Evolutionary conservation across 768 basidiomycete species (phyloP), one percentile per base, ranked within the genome.

Genomic region (Boletus speciosus): DNA sequence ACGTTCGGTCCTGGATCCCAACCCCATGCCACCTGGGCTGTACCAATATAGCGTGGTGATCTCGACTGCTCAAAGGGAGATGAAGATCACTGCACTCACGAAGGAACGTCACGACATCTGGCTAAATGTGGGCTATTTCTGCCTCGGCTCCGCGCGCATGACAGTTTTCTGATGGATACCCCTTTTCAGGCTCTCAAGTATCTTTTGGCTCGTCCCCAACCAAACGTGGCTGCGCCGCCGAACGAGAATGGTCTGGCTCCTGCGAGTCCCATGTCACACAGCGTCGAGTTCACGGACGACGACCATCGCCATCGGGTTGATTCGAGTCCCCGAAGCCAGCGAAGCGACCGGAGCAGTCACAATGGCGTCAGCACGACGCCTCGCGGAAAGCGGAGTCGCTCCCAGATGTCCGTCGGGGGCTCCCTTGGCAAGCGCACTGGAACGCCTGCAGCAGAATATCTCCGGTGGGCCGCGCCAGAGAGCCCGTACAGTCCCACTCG

Each of bases 51-150:
- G 91, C 57, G 88, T 99, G 25, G 78, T 99, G 40, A 85, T 99
- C 52, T 86, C 91, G 23, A 97, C 95, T 0, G 89, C 93, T 11
- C 90, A 93, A 57, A 81, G 96, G 54, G 97, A 99, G 73, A 97
- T 98, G 85, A 96, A 97, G 76, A 87, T 99, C 65, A 98, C 97
- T n/a, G 94, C 94, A 6, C 88, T 89, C 2, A 95, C 88, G 8
- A 90, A 91, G 67, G 97, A 98, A 60, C 80, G 95, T 50, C 97
- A 99, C 66, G 95, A 98, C 62, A 93, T 98, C 56, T 99, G 97
- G 97, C 76, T 93, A 49, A 89, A 86, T 71, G 93, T 94, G 70
- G 55, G 85, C 75, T 6, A 36, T 37, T 39, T 58, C 48, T 57
- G 31, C 7, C 46, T 55, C 54, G 25, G 52, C 32, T 54, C 51